These are phyloP conservation scores for Colletotrichum musae DNA, from an alignment of 2,329 filamentous ascomycete genomes.

Conservation along the genomic window DNA sequence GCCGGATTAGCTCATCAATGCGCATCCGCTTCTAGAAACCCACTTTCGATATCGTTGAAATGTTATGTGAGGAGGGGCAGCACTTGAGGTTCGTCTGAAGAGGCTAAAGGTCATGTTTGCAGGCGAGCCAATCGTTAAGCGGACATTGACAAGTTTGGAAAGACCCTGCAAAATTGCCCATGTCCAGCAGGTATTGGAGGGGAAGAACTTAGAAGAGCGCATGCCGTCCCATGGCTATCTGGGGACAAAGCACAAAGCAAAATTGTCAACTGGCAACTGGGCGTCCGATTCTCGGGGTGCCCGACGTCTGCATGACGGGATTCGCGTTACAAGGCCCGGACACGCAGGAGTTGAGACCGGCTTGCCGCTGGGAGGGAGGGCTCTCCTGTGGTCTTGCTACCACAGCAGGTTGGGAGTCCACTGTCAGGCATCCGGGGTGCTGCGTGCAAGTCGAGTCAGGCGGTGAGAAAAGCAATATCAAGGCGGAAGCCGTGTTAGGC, in stretches of 20 bases:
- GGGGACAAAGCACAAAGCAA: too few species aligned
- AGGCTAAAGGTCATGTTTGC: background rate
- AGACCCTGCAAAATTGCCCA: conserved; percentile 20
- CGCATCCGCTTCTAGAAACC: conserved; percentile 4
- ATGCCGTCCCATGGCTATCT: background rate
- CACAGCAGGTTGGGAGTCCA: conserved; percentile 32
- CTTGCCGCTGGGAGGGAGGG: conserved; percentile 33
- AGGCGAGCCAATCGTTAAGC: conserved; percentile 33
- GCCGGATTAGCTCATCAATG: conserved; percentile 17
- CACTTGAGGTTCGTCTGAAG: conserved; percentile 31
- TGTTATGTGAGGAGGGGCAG: conserved; percentile 1
- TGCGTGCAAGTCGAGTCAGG: conserved; percentile 37
- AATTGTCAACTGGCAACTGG: background rate
- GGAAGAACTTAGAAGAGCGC: background rate
- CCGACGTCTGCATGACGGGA: conserved; percentile 32
- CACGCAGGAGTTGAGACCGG: conserved; percentile 28
- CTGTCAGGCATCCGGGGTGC: conserved; percentile 38
- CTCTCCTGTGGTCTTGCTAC: conserved; percentile 37
- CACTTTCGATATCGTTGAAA: conserved; percentile 22
- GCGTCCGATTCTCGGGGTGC: conserved; percentile 30
- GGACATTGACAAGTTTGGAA: conserved; percentile 24
- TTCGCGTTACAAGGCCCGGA: conserved; percentile 18
- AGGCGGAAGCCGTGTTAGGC: conserved; percentile 11
- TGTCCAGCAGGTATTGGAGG: background rate
- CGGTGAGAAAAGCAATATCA: conserved; percentile 33